These are phyloP conservation scores for Talaromyces nanjingensis DNA, from an alignment of 495 filamentous ascomycete genomes.

Conservation along the genomic window DNA sequence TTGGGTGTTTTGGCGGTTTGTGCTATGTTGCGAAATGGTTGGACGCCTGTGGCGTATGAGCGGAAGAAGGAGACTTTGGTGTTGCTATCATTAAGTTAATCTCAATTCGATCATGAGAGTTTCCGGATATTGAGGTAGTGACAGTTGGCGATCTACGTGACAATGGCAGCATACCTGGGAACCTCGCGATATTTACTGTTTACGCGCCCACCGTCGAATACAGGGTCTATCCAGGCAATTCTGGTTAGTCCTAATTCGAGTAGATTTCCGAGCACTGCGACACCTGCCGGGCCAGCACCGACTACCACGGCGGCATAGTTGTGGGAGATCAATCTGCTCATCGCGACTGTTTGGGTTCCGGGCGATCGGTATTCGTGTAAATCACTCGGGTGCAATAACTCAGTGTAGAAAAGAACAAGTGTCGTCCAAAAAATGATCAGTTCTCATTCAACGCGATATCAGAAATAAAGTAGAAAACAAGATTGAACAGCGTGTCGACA, in stretches of 20 bases:
- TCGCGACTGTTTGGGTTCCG: background rate
- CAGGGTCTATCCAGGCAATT: slow-evolving; percentile 49
- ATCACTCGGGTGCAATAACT: background rate
- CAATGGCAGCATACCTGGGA: slow-evolving; percentile 31
- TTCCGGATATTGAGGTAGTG: background rate
- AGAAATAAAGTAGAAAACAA: background rate
- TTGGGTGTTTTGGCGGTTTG: slow-evolving; percentile 40
- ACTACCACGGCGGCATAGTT: slow-evolving; percentile 47
- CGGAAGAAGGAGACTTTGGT: slow-evolving; percentile 49
- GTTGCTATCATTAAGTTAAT: slow-evolving; percentile 19
- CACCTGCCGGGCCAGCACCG: slow-evolving; percentile 49
- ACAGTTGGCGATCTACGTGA: background rate
- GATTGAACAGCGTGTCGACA: background rate
- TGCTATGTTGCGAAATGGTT: slow-evolving; percentile 42
- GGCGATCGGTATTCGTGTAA: background rate
- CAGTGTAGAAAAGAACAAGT: background rate
- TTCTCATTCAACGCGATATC: background rate
- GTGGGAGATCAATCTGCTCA: slow-evolving; percentile 16
- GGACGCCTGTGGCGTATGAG: slow-evolving; percentile 39
- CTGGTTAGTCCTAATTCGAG: slow-evolving; percentile 36
- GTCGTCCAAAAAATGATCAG: background rate
- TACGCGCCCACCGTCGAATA: slow-evolving; percentile 45
- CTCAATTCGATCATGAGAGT: background rate
- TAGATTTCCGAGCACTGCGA: slow-evolving; percentile 50
- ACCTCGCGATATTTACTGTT: slow-evolving; percentile 50